A percentile compares a stretch with the other conserved stretches of the same genome.
Conservation (phyloP, 2,329 filamentous ascomycete genomes). For the Didymella segeticola region DNA sequence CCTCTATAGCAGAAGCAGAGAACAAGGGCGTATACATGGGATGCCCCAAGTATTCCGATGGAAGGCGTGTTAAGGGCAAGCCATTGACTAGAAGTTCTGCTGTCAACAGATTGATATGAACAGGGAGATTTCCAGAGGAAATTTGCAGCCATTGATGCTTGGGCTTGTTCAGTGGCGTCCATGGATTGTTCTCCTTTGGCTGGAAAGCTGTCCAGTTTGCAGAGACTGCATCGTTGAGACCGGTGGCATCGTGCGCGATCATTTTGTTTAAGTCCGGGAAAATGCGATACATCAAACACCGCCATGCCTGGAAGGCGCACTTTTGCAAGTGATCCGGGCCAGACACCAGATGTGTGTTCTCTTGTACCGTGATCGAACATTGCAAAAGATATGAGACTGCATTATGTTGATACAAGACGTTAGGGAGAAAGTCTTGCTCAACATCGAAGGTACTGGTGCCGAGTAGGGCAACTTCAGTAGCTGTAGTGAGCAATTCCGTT, state of each 20-base stretch:
- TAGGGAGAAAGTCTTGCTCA: conserved; percentile 41
- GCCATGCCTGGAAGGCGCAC: conserved; percentile 26
- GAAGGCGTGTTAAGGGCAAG: conserved; percentile 56
- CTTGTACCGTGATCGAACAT: conserved; percentile 30
- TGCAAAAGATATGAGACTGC: conserved; percentile 27
- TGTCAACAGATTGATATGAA: conserved; percentile 59
- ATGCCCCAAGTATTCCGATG: conserved; percentile 53
- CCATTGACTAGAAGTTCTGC: conserved; percentile 63
- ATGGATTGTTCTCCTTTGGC: conserved; percentile 2
- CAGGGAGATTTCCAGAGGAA: conserved; percentile 11
- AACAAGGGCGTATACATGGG: conserved; percentile 55
- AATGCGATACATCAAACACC: conserved; percentile 23
- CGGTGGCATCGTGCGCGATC: conserved; percentile 9
- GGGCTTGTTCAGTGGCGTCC: conserved; percentile 15
- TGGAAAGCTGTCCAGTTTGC: conserved; percentile 31
- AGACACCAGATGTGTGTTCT: conserved; percentile 16
- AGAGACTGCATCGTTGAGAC: conserved; percentile 26
- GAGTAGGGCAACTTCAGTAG: conserved; percentile 52
- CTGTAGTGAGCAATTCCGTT: conserved; percentile 40
- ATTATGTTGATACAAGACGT: conserved; percentile 31
- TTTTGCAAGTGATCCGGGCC: conserved; percentile 6
- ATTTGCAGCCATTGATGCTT: conserved; percentile 46
- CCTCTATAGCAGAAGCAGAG: conserved; percentile 49
- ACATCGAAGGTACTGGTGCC: conserved; percentile 56
- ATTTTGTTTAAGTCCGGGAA: conserved; percentile 10